Base-by-base conservation (phyloP, 768 basidiomycete genomes). In the Flagelloscypha sp. region DNA sequence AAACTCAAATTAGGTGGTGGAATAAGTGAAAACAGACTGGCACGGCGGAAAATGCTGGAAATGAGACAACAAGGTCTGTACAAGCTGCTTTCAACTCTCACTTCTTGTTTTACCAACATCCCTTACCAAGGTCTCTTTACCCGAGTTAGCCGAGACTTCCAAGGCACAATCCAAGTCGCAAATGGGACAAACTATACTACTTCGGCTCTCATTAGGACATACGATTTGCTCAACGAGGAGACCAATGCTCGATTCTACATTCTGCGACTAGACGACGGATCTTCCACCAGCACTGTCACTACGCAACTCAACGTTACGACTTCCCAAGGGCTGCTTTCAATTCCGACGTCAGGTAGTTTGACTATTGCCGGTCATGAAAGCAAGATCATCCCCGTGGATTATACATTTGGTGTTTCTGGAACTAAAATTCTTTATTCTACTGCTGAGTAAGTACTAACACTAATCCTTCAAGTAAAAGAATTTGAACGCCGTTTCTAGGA, bases 11-110 rank as follows among this genome's bases (percentile, higher is more conserved):
- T 24, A 13, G 6, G 27, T 7, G 6, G 24, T 68, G 68, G 66
- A n/a, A 70, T 72, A 41, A 68, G 68, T 41, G 70, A 72, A 48
- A 70, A 68, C 41, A 59, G 69, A 6, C 55, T 71, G n/a, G 62
- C 66, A 1, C 56, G 52, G 9, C 49, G 64, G 4, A 70, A 70
- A 42, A 70, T 70, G 68, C 66, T 68, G 36, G 70, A 70, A 46
- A 70, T 72, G 68, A 54, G 67, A 33, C 52, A 66, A n/a, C 67
- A 66, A 62, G 71, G 68, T 63, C 27, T n/a, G 25, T 45, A 9
- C 35, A 41, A 35, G 13, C 15, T 30, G 7, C 10, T 16, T 19
- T 6, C 11, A 5, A 19, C 24, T 29, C n/a, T 3, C 13, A 13
- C 5, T n/a, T 13, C 27, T 13, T 11, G 12, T 29, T 7, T 19